Conservation (phyloP, 2,329 filamentous ascomycete species). For the Onygenales sp. region DNA sequence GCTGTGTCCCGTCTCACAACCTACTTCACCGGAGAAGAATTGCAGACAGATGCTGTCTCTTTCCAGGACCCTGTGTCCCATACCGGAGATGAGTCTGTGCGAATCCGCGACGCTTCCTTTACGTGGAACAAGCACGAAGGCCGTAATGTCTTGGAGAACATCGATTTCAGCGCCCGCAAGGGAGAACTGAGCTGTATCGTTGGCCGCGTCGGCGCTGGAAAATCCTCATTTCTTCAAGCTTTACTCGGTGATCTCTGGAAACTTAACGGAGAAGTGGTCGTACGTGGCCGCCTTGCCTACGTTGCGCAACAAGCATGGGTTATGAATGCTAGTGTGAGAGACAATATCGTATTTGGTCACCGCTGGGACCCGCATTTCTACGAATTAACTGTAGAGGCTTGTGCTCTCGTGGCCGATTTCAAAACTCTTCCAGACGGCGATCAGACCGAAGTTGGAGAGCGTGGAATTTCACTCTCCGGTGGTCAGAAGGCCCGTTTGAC, state of each 20-base stretch:
- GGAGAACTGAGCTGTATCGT: constrained; percentile 90
- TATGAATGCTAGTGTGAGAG: constrained; percentile 93
- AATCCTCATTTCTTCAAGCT: constrained; percentile 83
- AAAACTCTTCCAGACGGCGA: constrained; percentile 88
- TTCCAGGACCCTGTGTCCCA: constrained; percentile 61
- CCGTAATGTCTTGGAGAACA: constrained; percentile 61
- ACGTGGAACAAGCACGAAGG: constrained; percentile 85
- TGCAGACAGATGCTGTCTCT: constrained; percentile 74
- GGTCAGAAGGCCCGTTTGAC: constrained; percentile 93
- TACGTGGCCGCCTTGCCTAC: constrained; percentile 79
- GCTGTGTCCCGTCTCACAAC: constrained; percentile 76
- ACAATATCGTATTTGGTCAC: constrained; percentile 96
- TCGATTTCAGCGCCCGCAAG: constrained; percentile 82
- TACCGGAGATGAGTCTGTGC: constrained; percentile 73
- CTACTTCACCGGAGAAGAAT: constrained; percentile 79
- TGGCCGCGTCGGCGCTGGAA: constrained; percentile 87
- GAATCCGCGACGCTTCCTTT: constrained; percentile 76
- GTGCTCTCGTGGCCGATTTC: constrained; percentile 85
- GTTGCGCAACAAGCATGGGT: constrained; percentile 92
- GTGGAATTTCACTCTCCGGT: constrained; percentile 89
- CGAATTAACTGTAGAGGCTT: constrained; percentile 82
- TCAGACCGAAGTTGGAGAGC: constrained; percentile 91
- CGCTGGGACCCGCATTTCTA: constrained; percentile 91
- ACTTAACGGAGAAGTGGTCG: constrained; percentile 67
- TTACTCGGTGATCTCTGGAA: constrained; percentile 92